Conservation (phyloP, 345 rosid species). For the Eucalyptus regnans region DNA sequence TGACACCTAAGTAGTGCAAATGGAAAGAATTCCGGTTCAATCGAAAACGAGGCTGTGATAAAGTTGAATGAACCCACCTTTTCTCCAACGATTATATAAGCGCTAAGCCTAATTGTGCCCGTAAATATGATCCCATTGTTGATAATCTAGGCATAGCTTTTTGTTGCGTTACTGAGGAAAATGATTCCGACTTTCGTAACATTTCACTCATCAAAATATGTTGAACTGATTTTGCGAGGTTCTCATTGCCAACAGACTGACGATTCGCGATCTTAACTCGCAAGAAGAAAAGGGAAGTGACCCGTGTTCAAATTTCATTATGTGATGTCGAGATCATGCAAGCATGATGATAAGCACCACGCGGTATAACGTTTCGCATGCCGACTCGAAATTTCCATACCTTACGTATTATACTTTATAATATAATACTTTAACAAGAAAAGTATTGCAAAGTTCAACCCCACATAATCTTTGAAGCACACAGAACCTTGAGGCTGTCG, state of each 20-base stretch:
- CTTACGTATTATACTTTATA: background rate
- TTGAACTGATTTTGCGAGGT: accelerated
- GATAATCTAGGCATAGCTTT: background rate
- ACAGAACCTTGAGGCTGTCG: background rate
- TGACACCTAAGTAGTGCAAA: background rate
- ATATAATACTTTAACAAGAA: background rate
- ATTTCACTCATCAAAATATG: background rate
- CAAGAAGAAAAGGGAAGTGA: background rate
- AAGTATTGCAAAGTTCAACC: background rate
- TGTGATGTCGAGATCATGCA: background rate
- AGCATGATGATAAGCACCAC: background rate
- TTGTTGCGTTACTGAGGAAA: accelerated
- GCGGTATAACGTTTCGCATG: background rate
- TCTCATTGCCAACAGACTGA: background rate
- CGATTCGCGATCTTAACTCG: accelerated
- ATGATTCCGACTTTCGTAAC: background rate
- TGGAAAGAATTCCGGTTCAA: background rate
- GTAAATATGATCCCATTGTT: background rate
- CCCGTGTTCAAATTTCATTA: background rate
- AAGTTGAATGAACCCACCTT: background rate
- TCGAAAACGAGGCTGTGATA: background rate
- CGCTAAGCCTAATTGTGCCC: accelerated
- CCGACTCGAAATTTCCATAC: background rate
- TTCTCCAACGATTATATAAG: background rate
- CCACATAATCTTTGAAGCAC: background rate